A percentile compares a stretch with the other conserved stretches of the same genome.
These are phyloP conservation scores for Cadophora gregata DNA, from an alignment of 2,329 filamentous ascomycete species.

Conservation along the genomic window DNA sequence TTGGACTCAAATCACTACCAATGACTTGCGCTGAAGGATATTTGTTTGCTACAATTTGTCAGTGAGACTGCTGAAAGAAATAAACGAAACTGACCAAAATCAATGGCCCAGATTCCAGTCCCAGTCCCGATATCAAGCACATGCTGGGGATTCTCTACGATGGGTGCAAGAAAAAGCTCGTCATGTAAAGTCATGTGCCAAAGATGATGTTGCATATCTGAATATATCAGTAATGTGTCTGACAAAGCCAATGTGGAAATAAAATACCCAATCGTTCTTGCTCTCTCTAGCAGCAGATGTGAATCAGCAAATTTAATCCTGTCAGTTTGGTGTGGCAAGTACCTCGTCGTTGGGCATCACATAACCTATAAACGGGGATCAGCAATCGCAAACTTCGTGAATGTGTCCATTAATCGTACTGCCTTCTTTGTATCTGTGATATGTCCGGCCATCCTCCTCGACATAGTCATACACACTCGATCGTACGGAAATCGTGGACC, in stretches of 20 bases:
- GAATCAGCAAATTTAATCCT: neutral
- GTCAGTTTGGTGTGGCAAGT: neutral
- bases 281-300: slow-evolving; percentile 11
- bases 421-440: slow-evolving; percentile 53
- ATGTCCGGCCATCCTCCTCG: slow-evolving; percentile 55
- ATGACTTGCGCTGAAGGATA: slow-evolving; percentile 41
- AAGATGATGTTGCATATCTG: slow-evolving; percentile 41
- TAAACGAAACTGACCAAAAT: slow-evolving; percentile 36
- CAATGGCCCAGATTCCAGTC: slow-evolving; percentile 48
- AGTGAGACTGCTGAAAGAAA: neutral
- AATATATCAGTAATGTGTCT: neutral
- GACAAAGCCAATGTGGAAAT: too few species aligned
- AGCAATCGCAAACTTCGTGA: neutral
- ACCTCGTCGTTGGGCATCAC: slow-evolving; percentile 27
- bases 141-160: slow-evolving; percentile 33
- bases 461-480: slow-evolving; percentile 53
- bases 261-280: slow-evolving; percentile 20
- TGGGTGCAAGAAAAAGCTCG: slow-evolving; percentile 26
- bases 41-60: slow-evolving; percentile 20
- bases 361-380: slow-evolving; percentile 13
- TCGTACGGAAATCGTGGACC: slow-evolving; percentile 43
- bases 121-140: slow-evolving; percentile 43
- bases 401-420: slow-evolving; percentile 24
- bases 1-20: slow-evolving; percentile 42
- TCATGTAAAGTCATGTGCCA: slow-evolving; percentile 32